phyloP scores from a whole-genome alignment of 768 basidiomycete species.

The Mycena indigotica region DNA sequence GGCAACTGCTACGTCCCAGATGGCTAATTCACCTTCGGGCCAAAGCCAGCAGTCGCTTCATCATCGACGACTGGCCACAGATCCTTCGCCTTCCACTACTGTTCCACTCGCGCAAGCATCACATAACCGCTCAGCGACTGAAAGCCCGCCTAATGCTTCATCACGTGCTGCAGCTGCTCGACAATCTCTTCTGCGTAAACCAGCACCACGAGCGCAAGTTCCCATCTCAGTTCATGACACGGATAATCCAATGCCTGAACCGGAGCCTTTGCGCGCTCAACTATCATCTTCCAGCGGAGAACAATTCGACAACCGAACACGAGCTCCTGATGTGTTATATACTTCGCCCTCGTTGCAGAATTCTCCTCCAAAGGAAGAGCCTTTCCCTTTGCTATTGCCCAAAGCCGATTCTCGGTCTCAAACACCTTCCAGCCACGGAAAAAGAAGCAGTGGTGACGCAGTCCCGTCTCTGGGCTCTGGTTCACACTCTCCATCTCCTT shows the following conservation, averaged over 20 bases:
- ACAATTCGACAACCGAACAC: constrained; percentile 61
- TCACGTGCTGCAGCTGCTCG: constrained; percentile 24
- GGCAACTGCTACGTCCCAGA: constrained; percentile 10
- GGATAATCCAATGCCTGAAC: constrained; percentile 24
- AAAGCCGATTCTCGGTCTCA: background rate
- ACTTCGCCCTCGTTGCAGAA: constrained; percentile 30
- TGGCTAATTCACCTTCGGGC: constrained; percentile 10
- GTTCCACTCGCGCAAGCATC: constrained; percentile 21
- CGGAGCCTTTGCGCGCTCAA: constrained; percentile 39
- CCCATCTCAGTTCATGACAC: constrained; percentile 58
- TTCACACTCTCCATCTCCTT: constrained; percentile 1
- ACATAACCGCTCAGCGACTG: constrained; percentile 40
- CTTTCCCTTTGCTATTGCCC: constrained; percentile 2
- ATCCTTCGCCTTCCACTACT: constrained; percentile 25
- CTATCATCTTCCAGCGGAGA: constrained; percentile 52
- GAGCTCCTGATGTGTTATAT: constrained; percentile 38
- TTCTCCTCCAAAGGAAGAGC: constrained; percentile 3
- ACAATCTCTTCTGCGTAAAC: constrained; percentile 55
- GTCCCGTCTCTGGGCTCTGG: background rate
- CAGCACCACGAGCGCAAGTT: constrained; percentile 62
- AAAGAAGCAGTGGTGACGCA: background rate
- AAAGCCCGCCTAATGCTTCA: constrained; percentile 22
- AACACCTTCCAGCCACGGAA: background rate
- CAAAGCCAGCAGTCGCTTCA: constrained; percentile 32
- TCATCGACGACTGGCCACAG: constrained; percentile 43